Base-by-base conservation (phyloP, 306 rosid species). In the Herpetospermum pedunculosum region DNA sequence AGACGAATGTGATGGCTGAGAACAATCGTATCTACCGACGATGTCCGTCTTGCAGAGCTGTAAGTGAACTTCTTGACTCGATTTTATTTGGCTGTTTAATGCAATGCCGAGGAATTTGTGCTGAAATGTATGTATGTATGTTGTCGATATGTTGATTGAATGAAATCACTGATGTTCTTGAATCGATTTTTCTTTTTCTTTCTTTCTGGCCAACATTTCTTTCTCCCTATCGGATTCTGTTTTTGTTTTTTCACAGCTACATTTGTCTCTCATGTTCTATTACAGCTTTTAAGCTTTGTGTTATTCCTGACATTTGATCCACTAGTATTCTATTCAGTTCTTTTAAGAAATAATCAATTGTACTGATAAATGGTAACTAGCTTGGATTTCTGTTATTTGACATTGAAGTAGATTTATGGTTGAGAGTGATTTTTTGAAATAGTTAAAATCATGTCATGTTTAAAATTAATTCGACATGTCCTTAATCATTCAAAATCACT, bases 21-120 rank as follows among this genome's bases (percentile, higher is more conserved):
- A 91, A 83, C 84, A 91, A 80, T n/a, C 81, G 97, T 62, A 72
- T 85, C 41, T 91, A 91, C 78, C 92, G 92, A 15, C 85, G 99
- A 43, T 95, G 99, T 43, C 99, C 96, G 13, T 74, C 96, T 54
- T 95, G 99, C 84, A 83, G 87, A 89, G 96, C 97, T 49, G 96
- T 89, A 81, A 86, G 89, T 84, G 9, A 41, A 72, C 49, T 37
- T 34, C 13, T 52, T 21, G 35, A 8, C 59, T 4, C 53, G 47
- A 15, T 16, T 70, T 74, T n/a, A 63, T 8, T 46, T 4, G 15
- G 63, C 0, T 38, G 55, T 26, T 21, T 12, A 16, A 25, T 32
- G 52, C 34, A 16, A 44, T 12, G 44, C 23, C 21, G 21, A n/a
- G 14, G 70, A 35, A 35, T n/a, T 40, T 38, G 6, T 67, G 50